Conservation (phyloP, 1,284 basidiomycete species). For the Ustilago vetiveriae region DNA sequence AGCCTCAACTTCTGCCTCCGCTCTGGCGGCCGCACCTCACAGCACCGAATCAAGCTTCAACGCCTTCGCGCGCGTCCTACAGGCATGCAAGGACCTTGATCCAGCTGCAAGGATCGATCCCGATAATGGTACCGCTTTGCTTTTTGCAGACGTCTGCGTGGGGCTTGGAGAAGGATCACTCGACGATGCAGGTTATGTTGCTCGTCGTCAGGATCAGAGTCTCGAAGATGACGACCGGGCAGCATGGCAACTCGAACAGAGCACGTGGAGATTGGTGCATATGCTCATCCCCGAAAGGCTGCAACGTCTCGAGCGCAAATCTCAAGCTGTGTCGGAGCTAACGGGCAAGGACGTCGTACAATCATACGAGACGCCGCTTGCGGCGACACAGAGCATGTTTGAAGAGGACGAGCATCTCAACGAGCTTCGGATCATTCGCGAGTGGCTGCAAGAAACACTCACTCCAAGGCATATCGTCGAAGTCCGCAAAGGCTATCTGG, state of each 20-base stretch:
- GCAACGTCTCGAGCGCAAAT: slow-evolving; percentile 41
- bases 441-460: slow-evolving; percentile 63
- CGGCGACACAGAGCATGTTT: slow-evolving; percentile 60
- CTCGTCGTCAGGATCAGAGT: slow-evolving; percentile 17
- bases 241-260: slow-evolving; percentile 55
- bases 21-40: slow-evolving; percentile 7
- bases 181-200: slow-evolving; percentile 44
- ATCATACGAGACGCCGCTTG: slow-evolving; percentile 61
- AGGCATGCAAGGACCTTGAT: slow-evolving; percentile 46
- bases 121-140: slow-evolving; percentile 49
- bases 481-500: slow-evolving; percentile 64
- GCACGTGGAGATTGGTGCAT: slow-evolving; percentile 59
- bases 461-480: slow-evolving; percentile 57
- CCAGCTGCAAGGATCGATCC: slow-evolving; percentile 43
- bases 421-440: slow-evolving; percentile 64
- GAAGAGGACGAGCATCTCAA: slow-evolving; percentile 50
- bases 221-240: slow-evolving; percentile 42
- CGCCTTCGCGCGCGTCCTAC: slow-evolving; percentile 55
- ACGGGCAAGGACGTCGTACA: slow-evolving; percentile 4
- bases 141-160: slow-evolving; percentile 57
- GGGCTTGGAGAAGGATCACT: slow-evolving; percentile 35
- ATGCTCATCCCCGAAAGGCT: slow-evolving; percentile 45
- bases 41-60: slow-evolving; percentile 51
- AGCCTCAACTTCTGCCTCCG: slow-evolving; percentile 29
- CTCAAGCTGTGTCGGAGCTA: slow-evolving; percentile 21